Percentiles rank a stretch among this genome's conserved stretches.
These are phyloP conservation scores for Chamaenerion angustifolium DNA, from an alignment of 345 rosid species.

Conservation along the genomic window DNA sequence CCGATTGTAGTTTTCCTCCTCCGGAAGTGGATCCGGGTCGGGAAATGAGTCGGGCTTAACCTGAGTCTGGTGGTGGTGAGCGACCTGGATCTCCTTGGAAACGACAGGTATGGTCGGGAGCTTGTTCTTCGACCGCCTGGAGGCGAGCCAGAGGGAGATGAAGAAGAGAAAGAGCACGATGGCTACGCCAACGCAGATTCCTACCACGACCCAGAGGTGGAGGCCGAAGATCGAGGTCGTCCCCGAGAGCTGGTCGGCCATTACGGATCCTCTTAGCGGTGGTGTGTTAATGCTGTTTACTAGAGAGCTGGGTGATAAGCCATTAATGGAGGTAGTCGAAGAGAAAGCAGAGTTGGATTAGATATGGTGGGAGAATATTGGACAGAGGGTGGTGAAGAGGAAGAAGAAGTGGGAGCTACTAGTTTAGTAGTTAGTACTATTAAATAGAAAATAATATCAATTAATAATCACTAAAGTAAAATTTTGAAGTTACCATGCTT, in stretches of 20 bases:
- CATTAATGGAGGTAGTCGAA: background rate
- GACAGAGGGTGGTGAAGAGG: background rate
- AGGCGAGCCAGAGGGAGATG: slow-evolving; percentile 63
- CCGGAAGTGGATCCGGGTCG: slow-evolving; percentile 25
- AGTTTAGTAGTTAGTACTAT: background rate
- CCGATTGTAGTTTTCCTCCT: slow-evolving; percentile 34
- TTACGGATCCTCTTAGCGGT: slow-evolving; percentile 4
- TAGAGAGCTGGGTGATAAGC: background rate
- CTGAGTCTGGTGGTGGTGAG: slow-evolving; percentile 10
- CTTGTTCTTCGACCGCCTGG: slow-evolving; percentile 30
- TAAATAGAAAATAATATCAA: background rate
- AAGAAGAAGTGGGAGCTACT: background rate
- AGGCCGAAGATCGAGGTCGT: slow-evolving; percentile 75
- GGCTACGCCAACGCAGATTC: slow-evolving; percentile 60
- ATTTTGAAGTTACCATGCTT: no score
- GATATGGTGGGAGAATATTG: background rate
- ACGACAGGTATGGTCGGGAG: slow-evolving; percentile 31
- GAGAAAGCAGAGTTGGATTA: background rate
- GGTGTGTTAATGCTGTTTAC: slow-evolving; percentile 5
- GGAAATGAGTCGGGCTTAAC: slow-evolving; percentile 15
- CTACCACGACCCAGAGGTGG: slow-evolving; percentile 58
- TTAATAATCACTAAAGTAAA: no score
- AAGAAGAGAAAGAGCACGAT: slow-evolving; percentile 74
- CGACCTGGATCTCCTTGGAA: slow-evolving; percentile 57
- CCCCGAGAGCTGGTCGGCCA: slow-evolving; percentile 44